Evolutionary conservation across 2,329 filamentous ascomycete species (phyloP), one percentile per base, ranked within the genome.

Genomic region (Aspergillus floridensis): DNA sequence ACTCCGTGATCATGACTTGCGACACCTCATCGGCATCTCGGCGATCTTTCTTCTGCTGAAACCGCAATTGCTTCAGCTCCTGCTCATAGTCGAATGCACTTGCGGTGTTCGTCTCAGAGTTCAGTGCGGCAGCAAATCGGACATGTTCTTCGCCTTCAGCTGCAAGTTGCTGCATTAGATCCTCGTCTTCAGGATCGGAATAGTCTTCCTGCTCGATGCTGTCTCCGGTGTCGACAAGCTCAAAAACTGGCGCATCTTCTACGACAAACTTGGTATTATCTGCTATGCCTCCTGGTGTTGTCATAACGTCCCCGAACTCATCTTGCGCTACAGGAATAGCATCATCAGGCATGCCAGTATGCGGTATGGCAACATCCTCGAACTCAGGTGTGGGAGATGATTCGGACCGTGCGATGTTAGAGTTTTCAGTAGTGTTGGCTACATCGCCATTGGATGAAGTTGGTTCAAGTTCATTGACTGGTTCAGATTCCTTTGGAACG

Each of bases 21-120:
- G 93, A 96, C 4, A 99, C 93, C 75, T 99, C 95, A 69, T 99
- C 96, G 0, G 96, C 93, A 72, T 99, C 95, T 69, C 95, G 86
- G 1, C 92, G 88, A 70, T 99, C 95, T 72, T 96, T 96, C 77
- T 96, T 96, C 71, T 99, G 95, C 72, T 99, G 95, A n/a, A 80
- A 88, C 29, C 95, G 90, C 3, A 99, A 82, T 53, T 92, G 88
- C 65, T 90, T 91, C 12, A 99, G 83, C 72, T 99, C 93, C 60
- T 84, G 83, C 67, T 99, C 93, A 72, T 96, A 98, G 49, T 93
- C 88, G 49, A 88, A 85, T 32, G 86, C 85, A 66, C 89, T 91
- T 66, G 93, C 86, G 4, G 80, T 79, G 19, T 86, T 82, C 0
- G 88, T 83, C 64, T 89, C 89, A 69, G 90, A 85, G 74, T 96